Base-by-base conservation (phyloP, 805 yeast genomes). In the Teunomyces panamensis region DNA sequence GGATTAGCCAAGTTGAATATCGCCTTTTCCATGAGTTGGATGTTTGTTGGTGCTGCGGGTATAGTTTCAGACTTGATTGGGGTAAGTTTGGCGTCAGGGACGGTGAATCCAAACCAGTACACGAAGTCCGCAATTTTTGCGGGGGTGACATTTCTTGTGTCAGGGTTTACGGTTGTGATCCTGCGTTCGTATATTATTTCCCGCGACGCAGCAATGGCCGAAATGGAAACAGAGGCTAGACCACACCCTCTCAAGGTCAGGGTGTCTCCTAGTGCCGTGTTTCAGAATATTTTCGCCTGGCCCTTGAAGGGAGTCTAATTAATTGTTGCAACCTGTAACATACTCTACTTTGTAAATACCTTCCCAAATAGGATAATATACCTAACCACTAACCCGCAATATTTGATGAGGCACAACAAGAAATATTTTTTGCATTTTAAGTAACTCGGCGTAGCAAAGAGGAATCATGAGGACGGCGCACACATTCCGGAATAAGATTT, bases 1-100 rank as follows among this genome's bases (percentile, higher is more conserved):
- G 89, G 89, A 0, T 59, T 83, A 28, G 60, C 70, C 33, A 79
- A 77, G 52, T 61, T 82, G 57, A 77, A 77, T 39, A 75, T 79
- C 13, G 62, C 74, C 0, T 64, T 75, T 44, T 76, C 80, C 14
- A 71, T 80, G 78, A 53, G 77, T 3, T 83, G 86, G 87, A 55
- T 73, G 10, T 62, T 74, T 30, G 56, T 76, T 39, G 87, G 85
- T 7, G 49, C 65, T 0, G 67, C 78, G 29, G 80, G 81, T 2
- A 60, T 79, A n/a, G 76, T 72, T 1, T 75, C 87, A 1, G 88
- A 88, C 1, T 73, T 83, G 17, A 75, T 84, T 49, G 88, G 88
- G 5, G 69, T 81, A 13, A 63, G 74, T 9, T 65, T 83, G 42
- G 80, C 79, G 48, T 49, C 55, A 17, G 62, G 63, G 8, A 52